Conservation (phyloP, 805 yeast genomes). For the Schwanniomyces pseudopolymorphus region DNA sequence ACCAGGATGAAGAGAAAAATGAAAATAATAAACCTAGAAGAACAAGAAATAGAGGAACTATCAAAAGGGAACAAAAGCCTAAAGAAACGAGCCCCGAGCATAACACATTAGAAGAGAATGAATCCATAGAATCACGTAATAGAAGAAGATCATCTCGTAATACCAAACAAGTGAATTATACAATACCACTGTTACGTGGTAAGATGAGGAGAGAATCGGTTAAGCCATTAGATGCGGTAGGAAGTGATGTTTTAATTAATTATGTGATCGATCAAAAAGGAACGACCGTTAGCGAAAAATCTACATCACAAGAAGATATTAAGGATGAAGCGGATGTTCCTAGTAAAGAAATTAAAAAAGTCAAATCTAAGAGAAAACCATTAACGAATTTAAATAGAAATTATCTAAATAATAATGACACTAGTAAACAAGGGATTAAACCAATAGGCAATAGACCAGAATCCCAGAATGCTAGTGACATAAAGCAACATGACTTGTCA, state of each 20-base stretch:
- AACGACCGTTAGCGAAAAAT: slow-evolving; percentile 3
- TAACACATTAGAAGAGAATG: slow-evolving; percentile 11
- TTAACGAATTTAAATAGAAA: slow-evolving; percentile 29
- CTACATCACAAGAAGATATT: not conserved
- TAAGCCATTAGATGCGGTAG: slow-evolving; percentile 61
- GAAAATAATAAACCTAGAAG: not conserved
- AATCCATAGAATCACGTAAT: slow-evolving; percentile 12
- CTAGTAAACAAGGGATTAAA: not conserved
- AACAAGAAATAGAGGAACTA: not conserved
- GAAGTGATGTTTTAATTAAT: slow-evolving; percentile 22
- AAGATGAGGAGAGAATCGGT: slow-evolving; percentile 70
- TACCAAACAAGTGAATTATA: slow-evolving; percentile 61
- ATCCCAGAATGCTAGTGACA: not conserved
- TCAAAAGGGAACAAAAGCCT: not conserved
- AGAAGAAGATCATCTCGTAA: slow-evolving; percentile 47
- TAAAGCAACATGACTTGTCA: slow-evolving; percentile 22
- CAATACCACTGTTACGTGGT: slow-evolving; percentile 62
- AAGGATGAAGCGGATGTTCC: slow-evolving; percentile 2
- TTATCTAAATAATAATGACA: not conserved
- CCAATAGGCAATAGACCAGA: not conserved
- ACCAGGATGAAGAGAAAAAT: slow-evolving; percentile 1
- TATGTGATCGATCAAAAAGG: slow-evolving; percentile 3
- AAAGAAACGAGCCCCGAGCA: slow-evolving; percentile 17
- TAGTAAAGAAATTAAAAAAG: not conserved
- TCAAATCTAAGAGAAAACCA: slow-evolving; percentile 14